A percentile compares a stretch with the other conserved stretches of the same genome.
Evolutionary conservation across 2,329 filamentous ascomycete genomes (phyloP).

Genomic region (Xylariaceae sp.): DNA sequence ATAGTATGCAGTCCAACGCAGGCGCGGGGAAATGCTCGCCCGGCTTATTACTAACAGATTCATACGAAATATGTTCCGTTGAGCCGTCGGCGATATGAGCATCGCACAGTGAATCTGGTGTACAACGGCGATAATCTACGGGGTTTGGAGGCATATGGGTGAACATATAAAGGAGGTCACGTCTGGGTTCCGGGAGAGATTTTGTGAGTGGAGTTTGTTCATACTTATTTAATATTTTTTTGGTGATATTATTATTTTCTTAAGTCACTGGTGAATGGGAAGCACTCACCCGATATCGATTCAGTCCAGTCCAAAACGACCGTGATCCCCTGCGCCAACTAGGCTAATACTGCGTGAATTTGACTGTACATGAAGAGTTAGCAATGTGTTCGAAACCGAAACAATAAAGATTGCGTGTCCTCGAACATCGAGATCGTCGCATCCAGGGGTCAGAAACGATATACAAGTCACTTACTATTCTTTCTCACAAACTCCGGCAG

Average conservation of each 20-base stretch:
- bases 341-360: constrained; percentile 6
- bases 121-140: too few relatives aligned
- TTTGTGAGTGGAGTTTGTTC: background rate
- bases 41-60: background rate
- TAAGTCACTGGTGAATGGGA: background rate
- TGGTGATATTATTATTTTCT: background rate
- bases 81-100: background rate
- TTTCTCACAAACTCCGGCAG: constrained; percentile 62
- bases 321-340: background rate
- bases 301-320: background rate
- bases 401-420: background rate
- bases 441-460: background rate
- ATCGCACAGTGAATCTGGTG: too few relatives aligned
- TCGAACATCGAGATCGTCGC: background rate
- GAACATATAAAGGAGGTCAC: constrained; percentile 5
- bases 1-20: too few relatives aligned
- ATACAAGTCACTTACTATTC: constrained; percentile 54
- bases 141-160: background rate
- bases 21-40: background rate
- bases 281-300: background rate
- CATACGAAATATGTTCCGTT: background rate
- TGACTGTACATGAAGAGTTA: constrained; percentile 12
- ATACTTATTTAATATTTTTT: background rate
- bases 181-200: background rate
- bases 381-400: background rate